A percentile compares a stretch with the other conserved stretches of the same genome.
These are phyloP conservation scores for Cyberlindnera americana DNA, from an alignment of 805 yeast species.

Conservation along the genomic window DNA sequence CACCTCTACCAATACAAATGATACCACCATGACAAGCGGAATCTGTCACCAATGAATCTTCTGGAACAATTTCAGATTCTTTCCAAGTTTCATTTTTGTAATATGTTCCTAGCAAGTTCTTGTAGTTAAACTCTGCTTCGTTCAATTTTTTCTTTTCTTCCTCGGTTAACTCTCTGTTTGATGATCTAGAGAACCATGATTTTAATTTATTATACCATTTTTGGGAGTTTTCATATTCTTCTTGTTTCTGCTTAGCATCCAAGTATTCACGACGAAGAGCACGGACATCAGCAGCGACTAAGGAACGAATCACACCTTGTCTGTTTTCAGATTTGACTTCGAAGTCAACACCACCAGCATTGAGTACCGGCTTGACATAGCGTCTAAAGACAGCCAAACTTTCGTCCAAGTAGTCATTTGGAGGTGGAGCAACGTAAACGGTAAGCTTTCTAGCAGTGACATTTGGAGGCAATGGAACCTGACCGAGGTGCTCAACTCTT, in stretches of 20 bases:
- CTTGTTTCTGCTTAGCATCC: slow-evolving; percentile 27
- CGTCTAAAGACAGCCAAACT: slow-evolving; percentile 70
- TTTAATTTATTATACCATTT: slow-evolving; percentile 21
- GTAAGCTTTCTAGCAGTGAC: slow-evolving; percentile 70
- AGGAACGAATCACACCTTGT: slow-evolving; percentile 83
- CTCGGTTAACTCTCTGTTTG: slow-evolving; percentile 13
- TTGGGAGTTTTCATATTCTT: slow-evolving; percentile 18
- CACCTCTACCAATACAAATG: slow-evolving; percentile 91
- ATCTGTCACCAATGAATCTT: slow-evolving; percentile 44
- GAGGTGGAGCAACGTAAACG: slow-evolving; percentile 94
- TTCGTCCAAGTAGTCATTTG: slow-evolving; percentile 80
- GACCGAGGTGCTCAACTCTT: slow-evolving; percentile 51
- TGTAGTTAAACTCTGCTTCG: slow-evolving; percentile 34
- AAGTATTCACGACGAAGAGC: slow-evolving; percentile 50
- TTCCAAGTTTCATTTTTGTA: slow-evolving; percentile 28
- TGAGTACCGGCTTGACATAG: slow-evolving; percentile 80
- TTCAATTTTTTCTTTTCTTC: slow-evolving; percentile 23
- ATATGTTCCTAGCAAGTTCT: slow-evolving; percentile 58
- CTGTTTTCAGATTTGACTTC: slow-evolving; percentile 72
- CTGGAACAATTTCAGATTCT: slow-evolving; percentile 31
- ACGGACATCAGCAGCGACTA: slow-evolving; percentile 82
- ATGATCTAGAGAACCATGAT: slow-evolving; percentile 8
- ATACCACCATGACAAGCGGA: slow-evolving; percentile 72
- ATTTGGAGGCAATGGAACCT: slow-evolving; percentile 43
- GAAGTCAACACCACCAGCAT: slow-evolving; percentile 80